Conservation (phyloP, 1,284 basidiomycete species). For the Trichosporon ovoides region DNA sequence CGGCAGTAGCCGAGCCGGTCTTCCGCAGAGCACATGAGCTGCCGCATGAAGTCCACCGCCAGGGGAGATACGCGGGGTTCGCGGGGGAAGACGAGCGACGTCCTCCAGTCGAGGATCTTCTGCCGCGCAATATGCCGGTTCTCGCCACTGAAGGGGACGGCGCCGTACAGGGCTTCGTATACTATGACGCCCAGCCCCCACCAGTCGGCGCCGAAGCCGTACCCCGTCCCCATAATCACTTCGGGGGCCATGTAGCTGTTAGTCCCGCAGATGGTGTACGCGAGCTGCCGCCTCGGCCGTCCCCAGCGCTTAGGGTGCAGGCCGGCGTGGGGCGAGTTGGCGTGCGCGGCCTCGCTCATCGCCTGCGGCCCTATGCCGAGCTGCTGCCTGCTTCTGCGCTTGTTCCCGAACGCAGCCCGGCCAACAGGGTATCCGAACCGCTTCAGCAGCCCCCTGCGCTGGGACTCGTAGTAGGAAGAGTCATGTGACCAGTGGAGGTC, state of each 20-base stretch:
- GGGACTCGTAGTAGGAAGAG: conserved; percentile 90
- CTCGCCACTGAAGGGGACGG: conserved; percentile 79
- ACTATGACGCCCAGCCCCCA: conserved; percentile 90
- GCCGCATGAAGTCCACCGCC: conserved; percentile 78
- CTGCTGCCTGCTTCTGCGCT: neutral
- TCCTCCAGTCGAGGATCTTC: conserved; percentile 89
- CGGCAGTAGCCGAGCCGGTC: conserved; percentile 75
- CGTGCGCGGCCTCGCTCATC: no score
- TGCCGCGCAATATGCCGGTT: conserved; percentile 84
- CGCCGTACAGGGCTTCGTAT: conserved; percentile 76
- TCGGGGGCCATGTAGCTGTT: conserved; percentile 93
- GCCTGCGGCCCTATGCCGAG: no score
- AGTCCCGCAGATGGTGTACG: conserved; percentile 78
- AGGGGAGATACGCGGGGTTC: conserved; percentile 76
- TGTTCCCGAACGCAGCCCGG: conserved; percentile 17
- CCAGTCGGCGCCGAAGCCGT: conserved; percentile 94
- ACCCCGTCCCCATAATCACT: conserved; percentile 77
- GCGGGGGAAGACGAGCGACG: conserved; percentile 78
- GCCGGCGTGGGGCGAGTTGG: conserved; percentile 54
- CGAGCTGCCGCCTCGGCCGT: conserved; percentile 75
- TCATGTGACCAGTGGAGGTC: conserved; percentile 64
- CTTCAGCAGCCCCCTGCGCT: conserved; percentile 76
- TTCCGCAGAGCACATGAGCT: conserved; percentile 86
- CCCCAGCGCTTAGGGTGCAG: conserved; percentile 43
- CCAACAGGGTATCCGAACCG: conserved; percentile 87